Evolutionary conservation across 495 filamentous ascomycete species (phyloP), one percentile per base, ranked within the genome.

Genomic region (Talaromyces liani): DNA sequence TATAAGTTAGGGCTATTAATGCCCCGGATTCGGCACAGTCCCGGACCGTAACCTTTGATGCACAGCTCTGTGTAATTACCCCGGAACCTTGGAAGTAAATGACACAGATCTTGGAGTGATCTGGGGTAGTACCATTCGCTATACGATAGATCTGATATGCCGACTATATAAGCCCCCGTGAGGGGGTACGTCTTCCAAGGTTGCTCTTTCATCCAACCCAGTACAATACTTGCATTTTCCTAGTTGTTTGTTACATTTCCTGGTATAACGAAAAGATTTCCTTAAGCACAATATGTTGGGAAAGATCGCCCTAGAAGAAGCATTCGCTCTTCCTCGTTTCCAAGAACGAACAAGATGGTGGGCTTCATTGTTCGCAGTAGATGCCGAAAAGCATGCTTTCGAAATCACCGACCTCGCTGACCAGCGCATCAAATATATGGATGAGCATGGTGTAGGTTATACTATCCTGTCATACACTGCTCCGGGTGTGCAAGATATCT

Each of bases 371-470:
- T 80, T 64, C 24, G 61, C 61, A 6, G 77, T 76, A 18, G 75
- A 78, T 60, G 67, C 72, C 7, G 77, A 78, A 6, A 75, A 74
- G 47, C 75, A 80, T 63, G 69, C 70, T 45, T 68, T 70, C 36
- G 71, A 80, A 63, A 79, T 82, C 71, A 77, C 66, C 41, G 78
- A 81, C 67, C 82, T 87, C 65, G 79, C 79, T 64, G 67, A 72
- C 14, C 69, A 77, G 27, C 82, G 84, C 4, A 70, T 86, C 5
- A 69, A 80, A 22, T 70, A 80, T 39, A 83, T 82, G 72, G 81
- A 85, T 67, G 80, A 78, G 64, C 71, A 86, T 65, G 85, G 84
- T 34, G 81, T 88, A 22, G 85, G 82, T 58, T 83, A 84, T 68
- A 85, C 82, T 65, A 81, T 87, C 33, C 76, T 87, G 6, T 84